A percentile compares a stretch with the other conserved stretches of the same genome.
Evolutionary conservation across 1,284 basidiomycete species (phyloP).

Genomic region (Pseudozyma tsukubaensis): DNA sequence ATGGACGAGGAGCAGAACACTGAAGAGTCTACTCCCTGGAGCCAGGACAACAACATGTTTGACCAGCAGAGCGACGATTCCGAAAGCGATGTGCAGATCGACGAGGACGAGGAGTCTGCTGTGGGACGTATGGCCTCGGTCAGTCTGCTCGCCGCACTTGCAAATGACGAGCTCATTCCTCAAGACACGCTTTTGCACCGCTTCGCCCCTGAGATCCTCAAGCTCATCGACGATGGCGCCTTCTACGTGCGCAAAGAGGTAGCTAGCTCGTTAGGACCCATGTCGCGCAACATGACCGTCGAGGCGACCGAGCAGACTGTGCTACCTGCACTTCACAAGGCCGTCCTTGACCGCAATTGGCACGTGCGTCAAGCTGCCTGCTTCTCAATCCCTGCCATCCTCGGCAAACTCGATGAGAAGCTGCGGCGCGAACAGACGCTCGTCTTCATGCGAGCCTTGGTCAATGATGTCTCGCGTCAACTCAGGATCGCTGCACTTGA

Average conservation of each 20-base stretch:
- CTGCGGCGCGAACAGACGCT: slow-evolving; percentile 56
- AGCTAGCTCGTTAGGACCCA: slow-evolving; percentile 85
- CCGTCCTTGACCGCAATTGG: slow-evolving; percentile 79
- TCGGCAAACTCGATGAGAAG: slow-evolving; percentile 37
- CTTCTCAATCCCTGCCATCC: slow-evolving; percentile 78
- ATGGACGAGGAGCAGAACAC: slow-evolving; percentile 32
- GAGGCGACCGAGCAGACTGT: slow-evolving; percentile 74
- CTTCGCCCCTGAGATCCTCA: slow-evolving; percentile 85
- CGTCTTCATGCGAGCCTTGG: slow-evolving; percentile 70
- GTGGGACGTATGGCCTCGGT: slow-evolving; percentile 90
- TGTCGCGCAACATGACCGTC: slow-evolving; percentile 84
- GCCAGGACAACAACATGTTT: slow-evolving; percentile 35
- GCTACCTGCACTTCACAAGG: slow-evolving; percentile 79
- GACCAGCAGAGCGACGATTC: slow-evolving; percentile 39
- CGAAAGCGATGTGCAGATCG: slow-evolving; percentile 37
- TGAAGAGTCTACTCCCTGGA: slow-evolving; percentile 27
- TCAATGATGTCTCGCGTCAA: slow-evolving; percentile 76
- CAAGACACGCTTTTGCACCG: slow-evolving; percentile 75
- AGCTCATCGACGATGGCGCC: slow-evolving; percentile 80
- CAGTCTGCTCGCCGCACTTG: slow-evolving; percentile 87
- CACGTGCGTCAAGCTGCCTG: slow-evolving; percentile 90
- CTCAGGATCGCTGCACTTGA: slow-evolving; percentile 88
- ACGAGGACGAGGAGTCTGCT: slow-evolving; percentile 76
- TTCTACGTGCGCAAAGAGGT: slow-evolving; percentile 90
- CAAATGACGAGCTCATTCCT: slow-evolving; percentile 70